Evolutionary conservation across 2,329 filamentous ascomycete genomes (phyloP).

Genomic region (Trichoderma sp.): DNA sequence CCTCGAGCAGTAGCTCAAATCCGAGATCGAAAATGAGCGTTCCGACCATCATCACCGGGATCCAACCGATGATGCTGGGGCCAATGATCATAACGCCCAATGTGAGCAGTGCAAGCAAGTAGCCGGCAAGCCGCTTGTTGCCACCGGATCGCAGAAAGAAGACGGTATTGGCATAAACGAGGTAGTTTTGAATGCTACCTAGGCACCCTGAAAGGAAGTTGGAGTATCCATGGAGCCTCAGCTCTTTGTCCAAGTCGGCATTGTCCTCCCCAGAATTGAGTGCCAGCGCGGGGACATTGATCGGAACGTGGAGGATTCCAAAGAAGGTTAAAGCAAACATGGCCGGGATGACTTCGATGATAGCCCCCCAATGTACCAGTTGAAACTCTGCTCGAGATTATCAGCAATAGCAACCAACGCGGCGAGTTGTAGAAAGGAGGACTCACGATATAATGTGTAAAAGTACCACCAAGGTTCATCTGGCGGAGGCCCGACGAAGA

Average conservation of each 20-base stretch:
- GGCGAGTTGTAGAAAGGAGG: not conserved
- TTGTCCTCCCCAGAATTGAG: conserved; percentile 92
- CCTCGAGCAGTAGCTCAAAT: conserved; percentile 87
- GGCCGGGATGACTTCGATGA: conserved; percentile 82
- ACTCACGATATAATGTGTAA: conserved; percentile 88
- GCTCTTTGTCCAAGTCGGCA: conserved; percentile 83
- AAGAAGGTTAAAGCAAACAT: conserved; percentile 99
- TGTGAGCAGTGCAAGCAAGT: conserved; percentile 80
- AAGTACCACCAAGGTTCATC: conserved; percentile 97
- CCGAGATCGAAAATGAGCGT: conserved; percentile 93
- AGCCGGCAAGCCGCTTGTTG: conserved; percentile 80
- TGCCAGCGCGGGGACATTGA: conserved; percentile 93
- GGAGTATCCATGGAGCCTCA: conserved; percentile 89
- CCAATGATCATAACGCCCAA: conserved; percentile 82
- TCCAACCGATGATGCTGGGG: conserved; percentile 86
- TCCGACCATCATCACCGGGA: conserved; percentile 95
- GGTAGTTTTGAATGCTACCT: conserved; percentile 93
- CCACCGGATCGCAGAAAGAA: conserved; percentile 94
- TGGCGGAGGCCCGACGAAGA: conserved; percentile 82
- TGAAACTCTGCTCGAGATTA: conserved; percentile 65
- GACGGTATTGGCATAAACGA: conserved; percentile 97
- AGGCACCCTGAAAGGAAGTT: conserved; percentile 85
- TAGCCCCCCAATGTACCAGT: conserved; percentile 78
- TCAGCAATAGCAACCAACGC: not conserved
- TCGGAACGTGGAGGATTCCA: conserved; percentile 93